Percentiles rank a stretch among this genome's conserved stretches.
These are phyloP conservation scores for Cercophora newfieldiana DNA, from an alignment of 495 filamentous ascomycete species.

Conservation along the genomic window DNA sequence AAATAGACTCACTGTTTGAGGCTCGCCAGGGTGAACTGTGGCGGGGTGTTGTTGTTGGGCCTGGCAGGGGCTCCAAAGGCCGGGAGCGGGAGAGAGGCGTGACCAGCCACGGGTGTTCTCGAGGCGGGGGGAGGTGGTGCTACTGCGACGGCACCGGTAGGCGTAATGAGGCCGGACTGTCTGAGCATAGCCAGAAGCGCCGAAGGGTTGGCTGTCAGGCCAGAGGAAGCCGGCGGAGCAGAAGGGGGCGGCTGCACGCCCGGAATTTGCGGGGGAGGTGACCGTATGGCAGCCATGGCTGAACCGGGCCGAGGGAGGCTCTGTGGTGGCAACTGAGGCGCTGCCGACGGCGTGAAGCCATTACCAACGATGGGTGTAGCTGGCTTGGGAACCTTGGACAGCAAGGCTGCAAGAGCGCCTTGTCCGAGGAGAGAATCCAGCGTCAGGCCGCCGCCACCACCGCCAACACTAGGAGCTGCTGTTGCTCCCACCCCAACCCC, in stretches of 20 bases:
- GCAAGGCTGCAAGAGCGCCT: slow-evolving; percentile 52
- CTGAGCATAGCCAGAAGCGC: slow-evolving; percentile 52
- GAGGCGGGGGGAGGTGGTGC: slow-evolving; percentile 21
- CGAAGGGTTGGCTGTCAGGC: slow-evolving; percentile 33
- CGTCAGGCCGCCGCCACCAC: slow-evolving; percentile 36
- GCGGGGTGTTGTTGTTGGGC: slow-evolving; percentile 25
- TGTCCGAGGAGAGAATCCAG: slow-evolving; percentile 54
- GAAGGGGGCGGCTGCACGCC: slow-evolving; percentile 6
- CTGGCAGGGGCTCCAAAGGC: background rate
- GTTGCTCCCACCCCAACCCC: slow-evolving; percentile 34
- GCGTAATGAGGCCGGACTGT: slow-evolving; percentile 47
- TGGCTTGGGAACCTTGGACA: slow-evolving; percentile 40
- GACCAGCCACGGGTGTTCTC: slow-evolving; percentile 40
- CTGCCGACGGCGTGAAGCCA: slow-evolving; percentile 32
- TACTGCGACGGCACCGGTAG: slow-evolving; percentile 19
- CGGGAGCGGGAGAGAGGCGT: slow-evolving; percentile 2
- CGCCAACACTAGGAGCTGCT: slow-evolving; percentile 35
- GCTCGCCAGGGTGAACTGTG: slow-evolving; percentile 17
- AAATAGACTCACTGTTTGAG: slow-evolving; percentile 41
- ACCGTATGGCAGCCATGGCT: slow-evolving; percentile 39
- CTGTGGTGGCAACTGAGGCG: slow-evolving; percentile 27
- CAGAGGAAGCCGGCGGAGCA: slow-evolving; percentile 5
- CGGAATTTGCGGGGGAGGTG: slow-evolving; percentile 35
- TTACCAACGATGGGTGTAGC: slow-evolving; percentile 40
- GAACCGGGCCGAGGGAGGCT: slow-evolving; percentile 30